A percentile compares a stretch with the other conserved stretches of the same genome.
These are phyloP conservation scores for Aspergillus sclerotiicarbonarius DNA, from an alignment of 495 filamentous ascomycete species.

Conservation along the genomic window DNA sequence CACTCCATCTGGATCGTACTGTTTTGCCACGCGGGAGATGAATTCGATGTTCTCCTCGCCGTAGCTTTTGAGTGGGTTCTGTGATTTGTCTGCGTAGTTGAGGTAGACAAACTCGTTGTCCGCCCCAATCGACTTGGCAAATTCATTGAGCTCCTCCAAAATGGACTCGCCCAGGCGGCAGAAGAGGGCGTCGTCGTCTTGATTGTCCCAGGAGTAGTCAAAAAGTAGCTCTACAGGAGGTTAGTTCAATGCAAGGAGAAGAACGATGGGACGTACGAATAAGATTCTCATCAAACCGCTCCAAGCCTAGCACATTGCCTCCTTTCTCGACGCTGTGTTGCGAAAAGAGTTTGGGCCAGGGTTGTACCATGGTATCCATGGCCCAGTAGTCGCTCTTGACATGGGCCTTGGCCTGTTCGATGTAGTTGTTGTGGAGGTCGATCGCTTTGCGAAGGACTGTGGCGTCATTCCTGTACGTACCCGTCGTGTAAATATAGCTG, in stretches of 20 bases:
- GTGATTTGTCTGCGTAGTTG: conserved; percentile 38
- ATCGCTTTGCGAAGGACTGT: conserved; percentile 15
- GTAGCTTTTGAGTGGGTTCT: conserved; percentile 49
- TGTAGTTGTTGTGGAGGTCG: conserved; percentile 18
- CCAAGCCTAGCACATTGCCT: conserved; percentile 27
- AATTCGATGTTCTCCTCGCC: conserved; percentile 38
- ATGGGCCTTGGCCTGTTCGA: conserved; percentile 15
- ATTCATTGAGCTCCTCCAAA: conserved; percentile 17
- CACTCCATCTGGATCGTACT: conserved; percentile 50
- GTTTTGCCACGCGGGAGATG: conserved; percentile 36
- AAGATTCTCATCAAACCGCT: conserved; percentile 24
- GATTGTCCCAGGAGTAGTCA: conserved; percentile 24
- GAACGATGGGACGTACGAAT: conserved; percentile 15
- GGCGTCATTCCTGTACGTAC: conserved; percentile 18
- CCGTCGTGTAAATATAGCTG: conserved; percentile 23
- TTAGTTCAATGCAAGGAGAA: background rate
- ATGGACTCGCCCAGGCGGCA: conserved; percentile 12
- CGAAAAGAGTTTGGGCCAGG: conserved; percentile 21
- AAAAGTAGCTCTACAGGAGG: conserved; percentile 19
- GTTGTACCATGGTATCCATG: conserved; percentile 23
- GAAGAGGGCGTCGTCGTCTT: conserved; percentile 21
- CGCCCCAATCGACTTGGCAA: conserved; percentile 25
- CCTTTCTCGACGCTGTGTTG: conserved; percentile 14
- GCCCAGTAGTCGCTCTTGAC: conserved; percentile 14
- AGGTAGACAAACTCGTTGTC: conserved; percentile 27